Evolutionary conservation across 73 alveolate genomes (phyloP), one percentile per base, ranked within the genome.

Genomic region (Paramecium pentaurelia): DNA sequence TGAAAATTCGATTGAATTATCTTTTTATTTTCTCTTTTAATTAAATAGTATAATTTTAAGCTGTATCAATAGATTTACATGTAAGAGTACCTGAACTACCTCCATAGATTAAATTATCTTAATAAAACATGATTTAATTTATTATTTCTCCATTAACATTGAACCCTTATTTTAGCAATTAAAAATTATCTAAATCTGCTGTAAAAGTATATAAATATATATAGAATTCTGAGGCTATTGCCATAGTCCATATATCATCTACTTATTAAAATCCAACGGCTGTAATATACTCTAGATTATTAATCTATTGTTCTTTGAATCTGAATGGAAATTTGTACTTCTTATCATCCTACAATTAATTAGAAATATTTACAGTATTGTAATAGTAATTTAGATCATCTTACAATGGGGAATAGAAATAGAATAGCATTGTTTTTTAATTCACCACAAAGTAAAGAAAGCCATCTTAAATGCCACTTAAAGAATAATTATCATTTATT

Each of bases 391-490:
- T 80, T 8, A 80, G 54, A 16, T 80, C 91, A 14, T 80, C 34
- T 44, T 22, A 12, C 6, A 18, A 3, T 0, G 91, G 91, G 0
- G 77, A n/a, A 80, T 44, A 80, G 25, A 49, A 80, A 80, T 80
- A 49, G 30, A 80, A 80, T 20, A 8, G n/a, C 58, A 80, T 3
- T 3, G 14, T 49, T 28, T 25, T 80, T 49, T 80, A 71, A 49
- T 80, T 44, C 16, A 64, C 84, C 47, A 47, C 75, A 45, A 80
- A 49, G 58, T 80, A 80, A 42, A 36, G 42, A 80, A 80, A 80
- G 36, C 75, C 91, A 45, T 49, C 75, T 37, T 80, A 34, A 8
- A 80, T 47, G 49, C 91, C 91, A 22, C 91, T 49, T 8, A 80
- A 32, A 3, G 58, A 32, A 40, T 27, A 25, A 45, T 40, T 44